Percentiles rank a stretch among this genome's conserved stretches.
Conservation (phyloP, 108 stramenopile genomes). For the Stephanodiscus triporus region DNA sequence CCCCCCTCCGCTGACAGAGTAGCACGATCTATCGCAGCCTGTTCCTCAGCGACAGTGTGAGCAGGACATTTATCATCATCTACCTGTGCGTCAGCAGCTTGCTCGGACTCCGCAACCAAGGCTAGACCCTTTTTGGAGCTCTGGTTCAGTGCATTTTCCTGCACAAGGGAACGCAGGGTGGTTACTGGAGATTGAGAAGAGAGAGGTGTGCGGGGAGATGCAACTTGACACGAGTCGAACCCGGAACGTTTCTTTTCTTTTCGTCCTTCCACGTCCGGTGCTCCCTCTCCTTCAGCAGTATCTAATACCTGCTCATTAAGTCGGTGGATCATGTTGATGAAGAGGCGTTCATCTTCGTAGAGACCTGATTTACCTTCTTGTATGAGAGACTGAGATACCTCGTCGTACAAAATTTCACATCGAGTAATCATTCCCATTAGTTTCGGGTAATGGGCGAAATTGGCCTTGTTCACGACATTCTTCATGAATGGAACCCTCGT, state of each 20-base stretch:
- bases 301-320: conserved; percentile 79
- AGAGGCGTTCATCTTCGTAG: conserved; percentile 84
- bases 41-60: background rate
- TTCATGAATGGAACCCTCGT: conserved; percentile 86
- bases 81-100: conserved; percentile 8
- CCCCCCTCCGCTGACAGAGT: background rate
- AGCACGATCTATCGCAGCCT: background rate
- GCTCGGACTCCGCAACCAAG: conserved; percentile 21
- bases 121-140: conserved; percentile 41
- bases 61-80: background rate
- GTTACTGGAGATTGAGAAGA: conserved; percentile 38
- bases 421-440: conserved; percentile 75
- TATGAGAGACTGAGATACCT: conserved; percentile 67
- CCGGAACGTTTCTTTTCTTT: conserved; percentile 32
- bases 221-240: background rate
- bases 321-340: conserved; percentile 89
- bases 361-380: conserved; percentile 74
- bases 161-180: conserved; percentile 57
- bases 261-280: conserved; percentile 39
- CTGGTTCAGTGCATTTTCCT: conserved; percentile 59
- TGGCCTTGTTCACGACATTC: conserved; percentile 85
- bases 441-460: conserved; percentile 80
- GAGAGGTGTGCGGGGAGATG: conserved; percentile 19
- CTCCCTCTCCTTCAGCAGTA: conserved; percentile 63
- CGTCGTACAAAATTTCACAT: conserved; percentile 70